Evolutionary conservation across 352 stramenopile genomes (phyloP), one percentile per base, ranked within the genome.

Genomic region (Phytopythium montanum): DNA sequence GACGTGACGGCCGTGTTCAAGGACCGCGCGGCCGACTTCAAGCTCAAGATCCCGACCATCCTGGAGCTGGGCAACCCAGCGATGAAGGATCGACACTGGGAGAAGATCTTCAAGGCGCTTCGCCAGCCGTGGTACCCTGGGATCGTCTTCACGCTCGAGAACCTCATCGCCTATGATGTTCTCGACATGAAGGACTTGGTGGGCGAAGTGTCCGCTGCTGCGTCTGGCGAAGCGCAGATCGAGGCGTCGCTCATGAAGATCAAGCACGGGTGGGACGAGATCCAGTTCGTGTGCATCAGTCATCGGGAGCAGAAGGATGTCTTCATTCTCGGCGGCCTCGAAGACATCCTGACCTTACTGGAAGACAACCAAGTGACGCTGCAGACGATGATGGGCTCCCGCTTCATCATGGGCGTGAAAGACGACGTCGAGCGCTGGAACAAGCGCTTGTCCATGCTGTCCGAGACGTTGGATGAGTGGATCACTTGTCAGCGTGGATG

Each of bases 61-160:
- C 69, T 97, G 13, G 92, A 98, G 50, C 76, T 98, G 14, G 87
- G 94, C 6, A 97, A 97, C 49, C 83, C 87, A 0, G 70, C 78
- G 8, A 94, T 98, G 70, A 97, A 98, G 71, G 91, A 97, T 48
- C 88, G 94, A 1, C 95, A 98, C 70, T 98, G 95, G 95, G 86
- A 97, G 56, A 90, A 94, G 64, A 97, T 98, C 33, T 97, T 97
- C 67, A 94, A 97, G 61, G 78, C 85, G 13, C 61, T 96, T 25
- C 77, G 87, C 6, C 87, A 96, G 60, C 84, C 87, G 23, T 97
- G 85, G 81, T 95, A 96, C 56, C 86, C 87, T 23, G 89, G 91
- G 0, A 93, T 97, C 56, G 45, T 87, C 23, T 97, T 97, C 52
- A 95, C 84, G 18, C 72, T 97, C 2, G 87, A 95, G 42, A 94